Evolutionary conservation across 2,329 filamentous ascomycete genomes (phyloP), one percentile per base, ranked within the genome.

Genomic region (Gaeumannomyces tritici): DNA sequence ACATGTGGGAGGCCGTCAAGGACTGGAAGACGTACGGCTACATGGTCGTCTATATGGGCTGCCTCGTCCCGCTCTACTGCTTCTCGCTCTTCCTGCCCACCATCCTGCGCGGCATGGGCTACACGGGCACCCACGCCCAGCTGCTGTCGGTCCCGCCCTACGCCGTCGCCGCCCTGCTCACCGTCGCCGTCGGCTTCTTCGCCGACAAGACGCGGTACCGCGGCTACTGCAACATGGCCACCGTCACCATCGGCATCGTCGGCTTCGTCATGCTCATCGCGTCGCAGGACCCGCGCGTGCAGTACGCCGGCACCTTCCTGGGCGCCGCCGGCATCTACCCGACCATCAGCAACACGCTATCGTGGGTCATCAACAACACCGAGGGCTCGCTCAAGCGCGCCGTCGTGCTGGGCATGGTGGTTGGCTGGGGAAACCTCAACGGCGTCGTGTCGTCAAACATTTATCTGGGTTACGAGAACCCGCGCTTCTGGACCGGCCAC

Each of bases 331-430:
- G 91, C 0, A 93, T 95, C 66, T 96, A 96, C 69, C 90, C 91
- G 0, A 87, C 84, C 66, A 89, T 95, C 63, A 77, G 90, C 7
- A 92, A 93, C 70, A 93, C 89, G 0, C 89, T 96, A 63, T 85
- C 88, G 0, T 96, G 91, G 91, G 79, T 86, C 5, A 85, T 86
- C 61, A 96, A 96, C 75, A 96, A 96, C 65, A 83, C 87, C 35
- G 91, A 96, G 73, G 88, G 91, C n/a, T 88, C 91, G 4, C 93
- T 93, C 70, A 91, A 91, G 72, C 81, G 89, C n/a, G 89, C 89
- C 28, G 82, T 91, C 33, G 86, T 87, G 0, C 72, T 91, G 0
- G 89, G 89, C 0, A 83, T 91, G 67, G 84, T 91, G n/a, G 89
- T 91, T 57, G 89, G 84, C 3, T 90, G 87, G 86, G 89, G 89